Evolutionary conservation across 306 rosid species (phyloP).

Genomic region (Vigna unguiculata): DNA sequence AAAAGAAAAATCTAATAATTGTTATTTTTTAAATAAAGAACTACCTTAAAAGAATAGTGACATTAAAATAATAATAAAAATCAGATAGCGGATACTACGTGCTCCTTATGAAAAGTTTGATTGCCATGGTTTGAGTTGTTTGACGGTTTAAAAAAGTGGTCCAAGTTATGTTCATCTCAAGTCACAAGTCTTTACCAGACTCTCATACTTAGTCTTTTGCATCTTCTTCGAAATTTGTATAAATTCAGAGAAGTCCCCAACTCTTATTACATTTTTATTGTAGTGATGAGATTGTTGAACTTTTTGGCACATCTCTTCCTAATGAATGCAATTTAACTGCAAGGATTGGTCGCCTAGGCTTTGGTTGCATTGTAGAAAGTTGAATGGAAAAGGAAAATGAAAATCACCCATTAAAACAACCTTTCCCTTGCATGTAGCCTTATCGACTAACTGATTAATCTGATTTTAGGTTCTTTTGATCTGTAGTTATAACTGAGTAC

Average conservation of each 20-base stretch:
- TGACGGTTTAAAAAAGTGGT: constrained; percentile 21
- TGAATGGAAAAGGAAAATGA: constrained; percentile 25
- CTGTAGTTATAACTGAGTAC: constrained; percentile 7
- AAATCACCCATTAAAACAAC: constrained; percentile 16
- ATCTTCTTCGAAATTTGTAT: constrained; percentile 14
- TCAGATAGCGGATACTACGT: background rate
- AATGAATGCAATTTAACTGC: constrained; percentile 16
- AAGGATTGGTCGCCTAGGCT: constrained; percentile 27
- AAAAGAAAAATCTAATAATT: no score
- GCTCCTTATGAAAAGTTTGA: background rate
- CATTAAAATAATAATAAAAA: background rate
- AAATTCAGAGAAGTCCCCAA: constrained; percentile 7
- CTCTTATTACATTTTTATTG: constrained; percentile 15
- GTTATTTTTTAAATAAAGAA: no score
- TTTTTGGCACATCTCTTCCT: constrained; percentile 29
- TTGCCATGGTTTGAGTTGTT: constrained; percentile 30
- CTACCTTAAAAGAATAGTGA: no score
- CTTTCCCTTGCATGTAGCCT: background rate
- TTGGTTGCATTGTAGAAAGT: constrained; percentile 36
- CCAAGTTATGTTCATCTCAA: constrained; percentile 1
- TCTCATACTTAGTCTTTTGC: constrained; percentile 8
- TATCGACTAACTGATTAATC: constrained; percentile 12
- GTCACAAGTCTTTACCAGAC: constrained; percentile 7
- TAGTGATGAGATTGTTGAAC: constrained; percentile 15
- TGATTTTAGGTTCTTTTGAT: constrained; percentile 33